A percentile compares a stretch with the other conserved stretches of the same genome.
Conservation (phyloP, 768 basidiomycete genomes). For the Omphalotus guepiniiformis region DNA sequence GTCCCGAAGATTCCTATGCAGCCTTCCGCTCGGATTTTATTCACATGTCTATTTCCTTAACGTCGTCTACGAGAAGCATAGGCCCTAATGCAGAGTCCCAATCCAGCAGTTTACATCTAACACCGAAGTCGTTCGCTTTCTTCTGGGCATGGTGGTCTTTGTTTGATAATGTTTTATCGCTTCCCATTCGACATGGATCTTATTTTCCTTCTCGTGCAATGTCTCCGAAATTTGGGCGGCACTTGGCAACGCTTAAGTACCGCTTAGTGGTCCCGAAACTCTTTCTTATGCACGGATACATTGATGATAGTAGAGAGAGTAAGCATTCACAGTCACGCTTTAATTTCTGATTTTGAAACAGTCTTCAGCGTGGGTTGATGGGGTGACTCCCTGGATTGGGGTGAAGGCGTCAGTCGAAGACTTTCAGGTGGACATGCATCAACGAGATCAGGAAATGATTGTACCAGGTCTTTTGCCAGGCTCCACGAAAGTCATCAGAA, state of each 20-base stretch:
- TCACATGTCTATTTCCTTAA: conserved; percentile 84
- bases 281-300: conserved; percentile 83
- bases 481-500: conserved; percentile 55
- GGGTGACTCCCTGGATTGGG: conserved; percentile 76
- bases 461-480: conserved; percentile 53
- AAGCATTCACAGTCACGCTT: conserved; percentile 15
- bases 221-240: conserved; percentile 84
- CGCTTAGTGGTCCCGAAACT: conserved; percentile 72
- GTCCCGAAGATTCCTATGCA: conserved; percentile 67
- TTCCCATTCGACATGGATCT: conserved; percentile 86
- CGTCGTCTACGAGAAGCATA: conserved; percentile 49
- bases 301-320: conserved; percentile 71
- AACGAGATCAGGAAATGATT: conserved; percentile 77
- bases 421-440: conserved; percentile 89
- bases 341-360: conserved; percentile 7
- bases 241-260: conserved; percentile 90
- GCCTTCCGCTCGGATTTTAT: conserved; percentile 93
- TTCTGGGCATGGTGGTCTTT: conserved; percentile 92
- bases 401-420: conserved; percentile 79
- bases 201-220: conserved; percentile 68
- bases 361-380: conserved; percentile 65
- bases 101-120: conserved; percentile 78
- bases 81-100: conserved; percentile 22
- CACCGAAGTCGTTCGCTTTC: conserved; percentile 78
- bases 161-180: conserved; percentile 72